phyloP scores from a whole-genome alignment of 179 eudicot species.

The Amaranthus tricolor region DNA sequence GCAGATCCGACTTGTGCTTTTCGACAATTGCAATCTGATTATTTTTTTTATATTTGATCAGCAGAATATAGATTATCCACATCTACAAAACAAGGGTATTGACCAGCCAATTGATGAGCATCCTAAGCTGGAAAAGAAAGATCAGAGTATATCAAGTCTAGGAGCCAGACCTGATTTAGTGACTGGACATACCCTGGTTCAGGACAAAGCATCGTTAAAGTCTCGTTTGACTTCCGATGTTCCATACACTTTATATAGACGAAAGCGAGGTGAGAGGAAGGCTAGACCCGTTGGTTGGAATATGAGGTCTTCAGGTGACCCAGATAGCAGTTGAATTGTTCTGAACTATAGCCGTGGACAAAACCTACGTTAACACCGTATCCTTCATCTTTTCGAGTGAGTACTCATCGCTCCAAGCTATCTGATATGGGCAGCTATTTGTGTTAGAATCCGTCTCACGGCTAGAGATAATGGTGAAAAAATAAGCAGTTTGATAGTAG shows the following conservation, averaged over 20 bases:
- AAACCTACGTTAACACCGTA: neutral
- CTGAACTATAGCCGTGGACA: neutral
- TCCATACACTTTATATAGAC: constrained; percentile 52
- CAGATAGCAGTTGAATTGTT: constrained; percentile 29
- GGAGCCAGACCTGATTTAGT: constrained; percentile 20
- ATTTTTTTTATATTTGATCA: constrained; percentile 11
- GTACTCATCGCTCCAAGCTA: constrained; percentile 7
- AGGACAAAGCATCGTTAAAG: constrained; percentile 34
- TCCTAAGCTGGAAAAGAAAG: constrained; percentile 33
- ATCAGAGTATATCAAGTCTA: constrained; percentile 23
- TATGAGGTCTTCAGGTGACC: constrained; percentile 42
- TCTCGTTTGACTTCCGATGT: constrained; percentile 47
- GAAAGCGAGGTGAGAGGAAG: constrained; percentile 89
- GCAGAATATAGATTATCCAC: constrained; percentile 68
- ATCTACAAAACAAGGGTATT: constrained; percentile 34
- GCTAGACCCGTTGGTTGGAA: constrained; percentile 75
- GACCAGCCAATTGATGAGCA: constrained; percentile 34
- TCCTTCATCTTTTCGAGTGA: neutral
- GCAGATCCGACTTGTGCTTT: neutral
- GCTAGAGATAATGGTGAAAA: constrained; percentile 20
- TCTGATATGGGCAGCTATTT: neutral
- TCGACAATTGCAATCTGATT: neutral
- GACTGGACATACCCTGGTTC: constrained; percentile 14
- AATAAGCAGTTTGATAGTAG: constrained; percentile 9
- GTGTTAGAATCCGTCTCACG: neutral